Percentiles rank a stretch among this genome's conserved stretches.
These are phyloP conservation scores for Nepenthes gracilis DNA, from an alignment of 148 eudicot genomes.

Conservation along the genomic window DNA sequence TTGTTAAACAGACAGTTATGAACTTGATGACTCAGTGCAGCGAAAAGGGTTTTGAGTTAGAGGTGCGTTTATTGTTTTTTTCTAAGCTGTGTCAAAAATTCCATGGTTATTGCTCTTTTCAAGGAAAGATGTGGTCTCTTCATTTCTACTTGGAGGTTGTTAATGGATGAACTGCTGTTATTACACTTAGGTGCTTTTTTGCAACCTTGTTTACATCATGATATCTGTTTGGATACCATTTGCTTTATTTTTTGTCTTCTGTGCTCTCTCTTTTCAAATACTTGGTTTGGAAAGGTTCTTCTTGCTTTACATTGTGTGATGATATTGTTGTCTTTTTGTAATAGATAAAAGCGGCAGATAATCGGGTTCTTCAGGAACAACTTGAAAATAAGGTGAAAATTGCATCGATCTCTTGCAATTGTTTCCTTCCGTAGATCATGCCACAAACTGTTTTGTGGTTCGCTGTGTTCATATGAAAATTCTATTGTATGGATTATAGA, in stretches of 20 bases:
- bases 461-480: not conserved
- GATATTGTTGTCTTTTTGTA: not conserved
- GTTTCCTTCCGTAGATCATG: not conserved
- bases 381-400: constrained; percentile 41
- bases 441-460: constrained; percentile 1
- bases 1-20: constrained; percentile 45
- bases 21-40: constrained; percentile 79
- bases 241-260: not conserved
- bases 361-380: constrained; percentile 58
- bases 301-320: not conserved
- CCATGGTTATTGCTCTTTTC: too few relatives aligned
- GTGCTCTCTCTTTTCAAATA: not conserved
- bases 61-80: constrained; percentile 34
- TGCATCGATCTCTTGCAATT: not conserved
- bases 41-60: constrained; percentile 86
- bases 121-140: too few relatives aligned
- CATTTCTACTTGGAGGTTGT: too few relatives aligned
- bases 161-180: too few relatives aligned
- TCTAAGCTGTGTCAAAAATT: not conserved
- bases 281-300: not conserved
- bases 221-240: not conserved
- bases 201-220: too few relatives aligned
- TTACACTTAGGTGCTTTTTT: too few relatives aligned
- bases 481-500: constrained; percentile 9
- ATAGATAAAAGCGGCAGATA: constrained; percentile 56